Conservation (phyloP, 371 early-diverging fungal species). For the Sporodiniella umbellata region DNA sequence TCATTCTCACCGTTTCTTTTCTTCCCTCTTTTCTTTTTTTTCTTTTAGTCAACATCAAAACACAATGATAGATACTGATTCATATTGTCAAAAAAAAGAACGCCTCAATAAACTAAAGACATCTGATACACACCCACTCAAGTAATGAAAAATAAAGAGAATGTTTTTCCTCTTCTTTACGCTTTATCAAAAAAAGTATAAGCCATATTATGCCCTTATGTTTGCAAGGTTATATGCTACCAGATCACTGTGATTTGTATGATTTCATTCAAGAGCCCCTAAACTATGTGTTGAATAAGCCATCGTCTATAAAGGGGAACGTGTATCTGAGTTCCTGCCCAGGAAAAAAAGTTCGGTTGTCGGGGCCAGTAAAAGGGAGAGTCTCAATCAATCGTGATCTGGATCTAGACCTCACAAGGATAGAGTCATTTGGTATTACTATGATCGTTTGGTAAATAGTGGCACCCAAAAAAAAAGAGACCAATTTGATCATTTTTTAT, state of each 20-base stretch:
- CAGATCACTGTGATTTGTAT: slow-evolving; percentile 34
- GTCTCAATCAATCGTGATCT: slow-evolving; percentile 74
- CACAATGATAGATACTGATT: too few relatives aligned
- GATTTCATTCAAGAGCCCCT: slow-evolving; percentile 37
- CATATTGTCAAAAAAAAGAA: too few relatives aligned
- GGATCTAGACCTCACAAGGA: slow-evolving; percentile 66
- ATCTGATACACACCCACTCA: slow-evolving; percentile 57
- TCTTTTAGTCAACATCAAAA: not conserved
- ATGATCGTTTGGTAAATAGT: slow-evolving; percentile 68
- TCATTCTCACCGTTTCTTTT: too few relatives aligned
- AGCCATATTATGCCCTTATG: slow-evolving; percentile 57
- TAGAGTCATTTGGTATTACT: slow-evolving; percentile 58
- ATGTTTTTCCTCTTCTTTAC: too few relatives aligned
- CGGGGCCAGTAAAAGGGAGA: slow-evolving; percentile 74
- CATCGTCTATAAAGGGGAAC: slow-evolving; percentile 45
- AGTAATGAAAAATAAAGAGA: slow-evolving; percentile 24
- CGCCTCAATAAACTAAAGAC: slow-evolving; percentile 35
- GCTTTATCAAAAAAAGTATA: slow-evolving; percentile 26
- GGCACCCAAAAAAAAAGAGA: slow-evolving; percentile 2
- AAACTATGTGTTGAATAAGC: not conserved
- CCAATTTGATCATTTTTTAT: not conserved
- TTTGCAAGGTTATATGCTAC: slow-evolving; percentile 34
- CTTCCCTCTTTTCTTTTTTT: not conserved
- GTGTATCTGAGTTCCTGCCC: slow-evolving; percentile 77
- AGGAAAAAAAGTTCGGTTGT: slow-evolving; percentile 78